Base-by-base conservation (phyloP, 441 rosid species). In the Jatropha podagrica region DNA sequence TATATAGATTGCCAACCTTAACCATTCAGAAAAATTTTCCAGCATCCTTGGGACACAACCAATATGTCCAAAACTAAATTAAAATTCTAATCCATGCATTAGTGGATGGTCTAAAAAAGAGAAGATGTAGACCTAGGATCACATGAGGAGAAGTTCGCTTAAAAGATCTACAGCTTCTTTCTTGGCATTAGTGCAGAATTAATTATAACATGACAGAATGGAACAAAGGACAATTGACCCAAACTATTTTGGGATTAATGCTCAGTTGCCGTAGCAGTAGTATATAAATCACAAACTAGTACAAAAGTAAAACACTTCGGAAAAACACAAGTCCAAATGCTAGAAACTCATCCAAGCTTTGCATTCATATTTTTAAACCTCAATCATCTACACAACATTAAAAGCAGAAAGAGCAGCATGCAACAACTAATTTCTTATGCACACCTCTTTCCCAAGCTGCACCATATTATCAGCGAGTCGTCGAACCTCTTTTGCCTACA, bases 381-480 rank as follows among this genome's bases (percentile, higher is more conserved):
- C 23, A 15, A 52, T 37, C 48, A 52, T 52, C 23, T 9, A 38
- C 40, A 18, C 20, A 17, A 52, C 23, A 14, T 23, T 27, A 51
- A 66, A n/a, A 46, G 55, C 13, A 20, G n/a, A 12, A 59, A 23
- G 4, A 12, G 26, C 13, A 68, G 23, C 62, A 68, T 52, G 42
- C 56, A 32, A 66, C 2, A 52, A 56, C 12, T 17, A 58, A 56
- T n/a, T 66, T 17, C 18, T 15, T 61, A 68, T 3, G 49, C 64
- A 7, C 62, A 91, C 91, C 90, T 93, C 98, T 86, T 93, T 93
- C 26, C 99, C 95, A 65, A 95, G 90, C 75, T 92, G 97, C 48
- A 95, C 87, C 99, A 95, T 93, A 72, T 91, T 90, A 76, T 93
- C 98, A 20, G 98, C 98, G 63, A 95, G 88, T 72, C 95, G 80